Base-by-base conservation (phyloP, 495 filamentous ascomycete genomes). In the Neurospora sp. region DNA sequence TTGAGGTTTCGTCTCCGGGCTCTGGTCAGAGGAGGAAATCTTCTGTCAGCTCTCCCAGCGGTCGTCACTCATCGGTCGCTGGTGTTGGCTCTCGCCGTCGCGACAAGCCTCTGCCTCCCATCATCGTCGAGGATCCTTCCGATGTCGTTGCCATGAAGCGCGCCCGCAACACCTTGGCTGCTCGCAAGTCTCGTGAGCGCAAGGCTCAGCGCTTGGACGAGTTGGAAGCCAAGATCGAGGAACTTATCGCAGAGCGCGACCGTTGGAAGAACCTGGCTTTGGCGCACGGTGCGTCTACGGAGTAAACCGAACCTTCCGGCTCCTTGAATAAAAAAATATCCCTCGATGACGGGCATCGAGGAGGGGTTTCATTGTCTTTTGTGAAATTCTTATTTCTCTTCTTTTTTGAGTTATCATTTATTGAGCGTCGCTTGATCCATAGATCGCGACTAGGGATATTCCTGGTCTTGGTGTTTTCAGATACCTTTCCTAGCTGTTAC, bases 141-240 rank as follows among this genome's bases (percentile, higher is more conserved):
- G 92, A 94, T 77, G 82, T 83, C 1, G 80, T 92, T 16, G 93
- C 93, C 10, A 88, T 93, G 85, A 98, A 98, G 88, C 93, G 96
- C 75, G 95, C 94, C 41, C 91, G 94, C 72, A 99, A 99, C 82
- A 99, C 96, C 16, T 86, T 95, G 82, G 96, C 96, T 65, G 96
- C 96, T 74, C 93, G 96, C 59, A 98, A 98, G 82, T 98, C 95
- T 45, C 92, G 96, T 14, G 89, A 92, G 73, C 91, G 93, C 75
- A 94, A 96, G 82, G 84, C 92, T 9, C 84, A 90, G 76, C 89
- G 89, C 70, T 85, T 92, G 71, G 87, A 90, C 9, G 86, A 86
- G 45, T 84, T 96, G 73, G 85, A 89, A 78, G 84, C 83, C 69
- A 76, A 81, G 71, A 86, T 88, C 69, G 79, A 78, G n/a, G 83